Evolutionary conservation across 1,139 yeast genomes (phyloP).

Genomic region (Saccharomyces hybrid): DNA sequence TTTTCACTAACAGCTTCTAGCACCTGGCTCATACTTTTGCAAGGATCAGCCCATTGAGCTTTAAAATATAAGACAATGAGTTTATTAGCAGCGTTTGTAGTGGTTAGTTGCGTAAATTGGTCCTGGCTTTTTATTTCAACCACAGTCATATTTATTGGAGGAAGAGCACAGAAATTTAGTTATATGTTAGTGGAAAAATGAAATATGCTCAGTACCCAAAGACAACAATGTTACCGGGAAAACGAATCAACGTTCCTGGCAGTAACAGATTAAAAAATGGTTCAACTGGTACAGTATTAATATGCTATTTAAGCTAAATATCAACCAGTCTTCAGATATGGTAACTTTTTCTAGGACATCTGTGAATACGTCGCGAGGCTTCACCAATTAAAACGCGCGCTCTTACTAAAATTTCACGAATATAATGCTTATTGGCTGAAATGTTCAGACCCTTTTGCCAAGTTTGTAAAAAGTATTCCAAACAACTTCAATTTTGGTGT

Average conservation of each 20-base stretch:
- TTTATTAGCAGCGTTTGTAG: conserved; percentile 51
- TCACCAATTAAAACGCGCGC: conserved; percentile 6
- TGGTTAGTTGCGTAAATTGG: conserved; percentile 73
- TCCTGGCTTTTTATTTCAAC: conserved; percentile 67
- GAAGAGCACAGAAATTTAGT: not conserved
- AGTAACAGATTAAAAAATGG: not conserved
- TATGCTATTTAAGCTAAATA: not conserved
- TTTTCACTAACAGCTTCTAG: conserved; percentile 38
- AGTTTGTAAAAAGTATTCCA: conserved; percentile 38
- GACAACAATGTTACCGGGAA: conserved; percentile 1
- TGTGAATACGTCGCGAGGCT: not conserved
- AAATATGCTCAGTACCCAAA: not conserved
- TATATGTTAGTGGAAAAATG: not conserved
- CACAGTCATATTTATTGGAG: conserved; percentile 47
- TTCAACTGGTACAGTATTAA: not conserved
- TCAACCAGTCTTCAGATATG: not conserved
- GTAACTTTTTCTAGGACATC: not conserved
- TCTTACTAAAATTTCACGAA: conserved; percentile 5
- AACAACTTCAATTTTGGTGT: conserved; percentile 29
- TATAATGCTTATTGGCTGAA: not conserved
- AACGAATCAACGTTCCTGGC: conserved; percentile 3
- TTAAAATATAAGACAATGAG: conserved; percentile 80
- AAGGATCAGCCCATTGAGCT: conserved; percentile 97
- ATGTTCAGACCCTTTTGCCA: conserved; percentile 18
- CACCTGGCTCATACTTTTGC: conserved; percentile 43